Evolutionary conservation across 2,329 filamentous ascomycete species (phyloP).

Genomic region (Epichloe gansuensis): DNA sequence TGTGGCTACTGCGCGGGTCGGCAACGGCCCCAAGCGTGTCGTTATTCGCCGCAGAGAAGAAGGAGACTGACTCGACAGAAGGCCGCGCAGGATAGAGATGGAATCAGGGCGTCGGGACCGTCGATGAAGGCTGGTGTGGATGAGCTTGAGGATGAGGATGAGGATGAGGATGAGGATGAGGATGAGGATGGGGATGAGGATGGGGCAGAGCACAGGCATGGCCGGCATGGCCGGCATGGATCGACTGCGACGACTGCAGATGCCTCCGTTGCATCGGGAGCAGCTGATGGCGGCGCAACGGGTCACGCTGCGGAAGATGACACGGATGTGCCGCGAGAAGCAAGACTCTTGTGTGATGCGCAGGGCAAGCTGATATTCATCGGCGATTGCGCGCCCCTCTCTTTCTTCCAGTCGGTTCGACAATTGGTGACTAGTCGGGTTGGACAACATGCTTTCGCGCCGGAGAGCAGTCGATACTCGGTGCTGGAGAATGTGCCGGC

Average conservation of each 20-base stretch:
- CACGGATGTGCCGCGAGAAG: conserved; percentile 42
- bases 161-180: too few species aligned
- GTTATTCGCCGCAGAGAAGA: too few species aligned
- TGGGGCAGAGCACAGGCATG: too few species aligned
- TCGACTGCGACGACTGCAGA: neutral
- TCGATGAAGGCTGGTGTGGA: too few species aligned
- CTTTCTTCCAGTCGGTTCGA: conserved; percentile 42
- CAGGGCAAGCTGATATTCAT: conserved; percentile 44
- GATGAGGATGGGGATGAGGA: too few species aligned
- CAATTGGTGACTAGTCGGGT: conserved; percentile 38
- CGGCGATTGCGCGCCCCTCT: conserved; percentile 43
- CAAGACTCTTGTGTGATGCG: conserved; percentile 37
- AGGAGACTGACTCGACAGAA: too few species aligned
- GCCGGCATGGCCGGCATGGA: too few species aligned
- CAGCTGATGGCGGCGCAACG: neutral
- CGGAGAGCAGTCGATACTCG: conserved; percentile 37
- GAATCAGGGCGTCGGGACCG: too few species aligned
- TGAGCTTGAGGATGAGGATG: too few species aligned
- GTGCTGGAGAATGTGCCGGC: conserved; percentile 33
- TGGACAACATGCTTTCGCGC: conserved; percentile 37
- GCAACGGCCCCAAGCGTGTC: too few species aligned
- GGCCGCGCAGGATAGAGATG: too few species aligned
- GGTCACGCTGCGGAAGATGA: conserved; percentile 31
- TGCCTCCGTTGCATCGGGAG: neutral
- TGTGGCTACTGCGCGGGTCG: too few species aligned